These are phyloP conservation scores for Sphagnum contortum DNA, from an alignment of 225 moss, liverwort and hornwort species.

Conservation along the genomic window DNA sequence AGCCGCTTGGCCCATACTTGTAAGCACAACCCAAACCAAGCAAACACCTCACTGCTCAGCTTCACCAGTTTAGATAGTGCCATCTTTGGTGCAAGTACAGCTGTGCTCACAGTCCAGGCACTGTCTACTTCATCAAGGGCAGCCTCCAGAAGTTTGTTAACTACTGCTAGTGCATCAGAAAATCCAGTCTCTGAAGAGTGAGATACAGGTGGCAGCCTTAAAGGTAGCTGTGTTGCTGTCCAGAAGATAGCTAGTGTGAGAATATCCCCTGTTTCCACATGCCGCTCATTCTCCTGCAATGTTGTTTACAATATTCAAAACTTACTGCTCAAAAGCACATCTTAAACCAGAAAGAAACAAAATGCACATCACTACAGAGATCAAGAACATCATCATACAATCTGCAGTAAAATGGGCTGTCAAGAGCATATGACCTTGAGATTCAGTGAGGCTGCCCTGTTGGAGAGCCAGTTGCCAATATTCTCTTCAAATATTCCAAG, in stretches of 20 bases:
- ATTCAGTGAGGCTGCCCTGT: slow-evolving; percentile 24
- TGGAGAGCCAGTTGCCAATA: slow-evolving; percentile 51
- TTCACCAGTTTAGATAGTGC: slow-evolving; percentile 34
- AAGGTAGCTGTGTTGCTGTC: slow-evolving; percentile 36
- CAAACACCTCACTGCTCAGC: slow-evolving; percentile 65
- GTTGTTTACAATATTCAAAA: too few relatives aligned
- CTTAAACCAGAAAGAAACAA: too few relatives aligned
- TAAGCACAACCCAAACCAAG: slow-evolving; percentile 77
- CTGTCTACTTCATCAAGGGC: slow-evolving; percentile 31
- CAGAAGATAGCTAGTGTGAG: slow-evolving; percentile 43
- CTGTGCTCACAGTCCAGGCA: slow-evolving; percentile 8
- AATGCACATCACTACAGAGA: too few relatives aligned
- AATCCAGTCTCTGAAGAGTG: slow-evolving; percentile 13
- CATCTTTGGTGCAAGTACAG: slow-evolving; percentile 23
- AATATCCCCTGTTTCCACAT: slow-evolving; percentile 23
- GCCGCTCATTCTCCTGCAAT: slow-evolving; percentile 9
- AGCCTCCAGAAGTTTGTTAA: slow-evolving; percentile 21
- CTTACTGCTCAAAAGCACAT: too few relatives aligned
- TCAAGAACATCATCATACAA: too few relatives aligned
- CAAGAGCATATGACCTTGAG: slow-evolving; percentile 17
- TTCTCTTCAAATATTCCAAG: slow-evolving; percentile 41
- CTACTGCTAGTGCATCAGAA: slow-evolving; percentile 18
- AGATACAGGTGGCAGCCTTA: slow-evolving; percentile 16
- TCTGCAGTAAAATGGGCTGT: too few relatives aligned
- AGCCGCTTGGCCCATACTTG: slow-evolving; percentile 70